These are phyloP conservation scores for Verticillium tricorpus DNA, from an alignment of 2,329 filamentous ascomycete genomes.

Conservation along the genomic window DNA sequence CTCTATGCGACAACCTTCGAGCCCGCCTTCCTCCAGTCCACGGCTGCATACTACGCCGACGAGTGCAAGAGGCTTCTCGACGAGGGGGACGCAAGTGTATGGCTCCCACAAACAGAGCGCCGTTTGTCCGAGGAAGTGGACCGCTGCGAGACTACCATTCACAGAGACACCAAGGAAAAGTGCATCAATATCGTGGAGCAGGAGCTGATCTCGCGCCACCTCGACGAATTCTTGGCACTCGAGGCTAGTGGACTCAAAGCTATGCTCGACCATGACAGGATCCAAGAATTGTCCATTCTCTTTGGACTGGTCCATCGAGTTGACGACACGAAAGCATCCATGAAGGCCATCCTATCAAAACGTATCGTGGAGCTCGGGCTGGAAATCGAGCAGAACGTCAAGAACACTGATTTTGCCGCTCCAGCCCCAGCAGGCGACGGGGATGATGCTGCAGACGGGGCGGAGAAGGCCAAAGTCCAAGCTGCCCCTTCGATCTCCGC, in stretches of 20 bases:
- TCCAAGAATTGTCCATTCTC: slow-evolving; percentile 73
- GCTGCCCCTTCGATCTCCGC: slow-evolving; percentile 51
- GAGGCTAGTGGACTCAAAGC: slow-evolving; percentile 77
- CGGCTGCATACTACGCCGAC: slow-evolving; percentile 65
- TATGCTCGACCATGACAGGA: slow-evolving; percentile 88
- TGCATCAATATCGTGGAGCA: slow-evolving; percentile 75
- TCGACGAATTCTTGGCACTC: slow-evolving; percentile 77
- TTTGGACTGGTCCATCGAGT: slow-evolving; percentile 77
- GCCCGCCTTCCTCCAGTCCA: slow-evolving; percentile 67
- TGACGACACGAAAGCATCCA: slow-evolving; percentile 65
- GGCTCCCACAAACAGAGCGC: slow-evolving; percentile 70
- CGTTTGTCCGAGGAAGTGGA: slow-evolving; percentile 77
- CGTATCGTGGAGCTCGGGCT: slow-evolving; percentile 75
- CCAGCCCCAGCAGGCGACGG: slow-evolving; percentile 30
- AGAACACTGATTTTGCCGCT: slow-evolving; percentile 49
- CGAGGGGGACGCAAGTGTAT: slow-evolving; percentile 75
- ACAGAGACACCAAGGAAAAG: slow-evolving; percentile 65
- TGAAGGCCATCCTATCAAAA: slow-evolving; percentile 67
- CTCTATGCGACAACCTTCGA: slow-evolving; percentile 85
- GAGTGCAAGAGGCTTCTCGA: slow-evolving; percentile 74
- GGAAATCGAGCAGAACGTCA: slow-evolving; percentile 70
- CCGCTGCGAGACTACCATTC: slow-evolving; percentile 78
- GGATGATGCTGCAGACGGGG: slow-evolving; percentile 42
- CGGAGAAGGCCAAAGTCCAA: slow-evolving; percentile 39
- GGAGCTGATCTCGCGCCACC: slow-evolving; percentile 71